Evolutionary conservation across 768 basidiomycete species (phyloP).

Genomic region (Crepidotus variabilis): DNA sequence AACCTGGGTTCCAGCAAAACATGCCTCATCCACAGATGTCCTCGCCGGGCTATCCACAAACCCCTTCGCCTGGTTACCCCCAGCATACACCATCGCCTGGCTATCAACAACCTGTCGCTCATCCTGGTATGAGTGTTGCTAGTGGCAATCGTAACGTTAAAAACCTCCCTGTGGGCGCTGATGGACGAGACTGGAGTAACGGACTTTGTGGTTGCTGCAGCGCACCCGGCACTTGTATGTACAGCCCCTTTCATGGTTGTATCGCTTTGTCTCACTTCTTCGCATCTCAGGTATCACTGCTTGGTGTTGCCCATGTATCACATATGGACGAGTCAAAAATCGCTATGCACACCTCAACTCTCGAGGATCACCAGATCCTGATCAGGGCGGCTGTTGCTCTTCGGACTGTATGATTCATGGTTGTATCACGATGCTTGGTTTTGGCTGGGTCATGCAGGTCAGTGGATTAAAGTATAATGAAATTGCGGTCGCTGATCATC

Average conservation of each 20-base stretch:
- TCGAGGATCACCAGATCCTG: conserved; percentile 33
- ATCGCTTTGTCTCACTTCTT: neutral
- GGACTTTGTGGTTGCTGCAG: conserved; percentile 29
- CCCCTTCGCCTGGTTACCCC: too few relatives aligned
- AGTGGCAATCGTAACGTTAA: conserved; percentile 32
- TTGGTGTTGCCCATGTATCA: conserved; percentile 39
- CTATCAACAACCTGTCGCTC: conserved; percentile 13
- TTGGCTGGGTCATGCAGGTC: conserved; percentile 40
- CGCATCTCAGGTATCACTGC: conserved; percentile 27
- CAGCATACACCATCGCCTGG: too few relatives aligned
- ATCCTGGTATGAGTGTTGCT: conserved; percentile 22
- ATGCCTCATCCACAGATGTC: too few relatives aligned
- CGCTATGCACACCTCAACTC: conserved; percentile 35
- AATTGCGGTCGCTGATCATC: neutral
- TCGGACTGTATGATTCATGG: conserved; percentile 36
- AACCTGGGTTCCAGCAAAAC: too few relatives aligned
- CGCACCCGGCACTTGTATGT: conserved; percentile 29
- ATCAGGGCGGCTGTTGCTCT: conserved; percentile 26
- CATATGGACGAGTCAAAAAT: conserved; percentile 34
- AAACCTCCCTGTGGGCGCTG: conserved; percentile 24
- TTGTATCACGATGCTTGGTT: conserved; percentile 24
- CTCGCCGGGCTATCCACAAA: too few relatives aligned
- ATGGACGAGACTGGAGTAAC: conserved; percentile 36
- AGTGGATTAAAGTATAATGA: neutral
- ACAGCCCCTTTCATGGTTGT: neutral